Conservation (phyloP, 306 rosid genomes). For the Vigna reflexopilosa region DNA sequence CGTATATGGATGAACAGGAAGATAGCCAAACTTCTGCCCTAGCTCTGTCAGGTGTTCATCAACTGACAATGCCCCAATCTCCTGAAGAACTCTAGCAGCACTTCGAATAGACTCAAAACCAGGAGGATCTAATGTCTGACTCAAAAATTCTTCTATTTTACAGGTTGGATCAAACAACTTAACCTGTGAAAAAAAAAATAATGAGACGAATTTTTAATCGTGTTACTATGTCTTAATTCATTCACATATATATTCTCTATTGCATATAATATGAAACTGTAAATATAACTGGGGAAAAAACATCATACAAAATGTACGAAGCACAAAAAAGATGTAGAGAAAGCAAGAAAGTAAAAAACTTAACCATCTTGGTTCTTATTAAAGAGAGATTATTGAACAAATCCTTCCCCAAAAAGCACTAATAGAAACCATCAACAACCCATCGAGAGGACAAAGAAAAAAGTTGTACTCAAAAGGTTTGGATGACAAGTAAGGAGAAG, state of each 20-base stretch:
- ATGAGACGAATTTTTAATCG: not conserved
- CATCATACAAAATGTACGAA: no score
- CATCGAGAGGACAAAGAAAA: no score
- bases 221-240: not conserved
- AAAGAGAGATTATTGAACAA: no score
- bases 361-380: no score
- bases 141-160: constrained; percentile 64
- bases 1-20: constrained; percentile 79
- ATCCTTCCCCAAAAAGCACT: no score
- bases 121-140: constrained; percentile 81
- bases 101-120: constrained; percentile 62
- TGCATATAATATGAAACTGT: not conserved
- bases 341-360: not conserved
- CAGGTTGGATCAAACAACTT: constrained; percentile 75
- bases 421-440: no score
- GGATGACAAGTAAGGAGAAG: not conserved
- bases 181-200: constrained; percentile 54
- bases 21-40: constrained; percentile 78
- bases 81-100: constrained; percentile 74
- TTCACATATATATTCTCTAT: not conserved
- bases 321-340: not conserved
- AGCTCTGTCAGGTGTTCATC: constrained; percentile 72
- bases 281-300: no score
- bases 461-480: no score
- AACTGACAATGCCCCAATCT: constrained; percentile 76